phyloP scores from a whole-genome alignment of 2,329 filamentous ascomycete genomes.

The Fusarium verrucosum region DNA sequence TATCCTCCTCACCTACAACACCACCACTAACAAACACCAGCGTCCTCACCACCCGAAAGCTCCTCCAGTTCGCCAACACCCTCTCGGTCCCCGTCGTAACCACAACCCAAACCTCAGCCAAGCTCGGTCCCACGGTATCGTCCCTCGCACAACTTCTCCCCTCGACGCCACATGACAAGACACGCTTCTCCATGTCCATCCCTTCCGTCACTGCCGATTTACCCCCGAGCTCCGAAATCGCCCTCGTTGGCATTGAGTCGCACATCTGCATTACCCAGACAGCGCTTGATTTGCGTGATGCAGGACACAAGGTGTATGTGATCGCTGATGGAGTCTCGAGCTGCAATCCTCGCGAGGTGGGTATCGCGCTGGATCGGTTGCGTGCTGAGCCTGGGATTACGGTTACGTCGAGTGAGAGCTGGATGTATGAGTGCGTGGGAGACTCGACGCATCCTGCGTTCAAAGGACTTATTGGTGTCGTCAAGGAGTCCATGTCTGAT shows the following conservation, averaged over 20 bases:
- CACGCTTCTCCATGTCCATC: slow-evolving; percentile 86
- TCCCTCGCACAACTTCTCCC: slow-evolving; percentile 69
- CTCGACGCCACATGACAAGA: slow-evolving; percentile 79
- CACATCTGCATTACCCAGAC: slow-evolving; percentile 98
- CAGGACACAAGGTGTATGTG: slow-evolving; percentile 84
- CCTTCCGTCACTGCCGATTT: slow-evolving; percentile 65
- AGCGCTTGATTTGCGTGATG: slow-evolving; percentile 77
- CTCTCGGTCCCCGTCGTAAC: slow-evolving; percentile 82
- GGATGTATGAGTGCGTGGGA: slow-evolving; percentile 88
- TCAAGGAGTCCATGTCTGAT: slow-evolving; percentile 78
- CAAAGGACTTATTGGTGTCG: slow-evolving; percentile 74
- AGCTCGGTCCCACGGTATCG: slow-evolving; percentile 81
- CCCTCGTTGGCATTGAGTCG: slow-evolving; percentile 89
- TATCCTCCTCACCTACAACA: neutral
- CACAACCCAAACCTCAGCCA: slow-evolving; percentile 83
- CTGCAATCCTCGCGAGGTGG: slow-evolving; percentile 83
- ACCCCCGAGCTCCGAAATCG: slow-evolving; percentile 63
- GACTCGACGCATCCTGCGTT: slow-evolving; percentile 81
- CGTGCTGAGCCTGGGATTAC: slow-evolving; percentile 74
- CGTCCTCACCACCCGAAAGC: slow-evolving; percentile 72
- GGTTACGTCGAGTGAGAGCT: slow-evolving; percentile 88
- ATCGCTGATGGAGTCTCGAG: slow-evolving; percentile 90
- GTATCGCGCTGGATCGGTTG: slow-evolving; percentile 79
- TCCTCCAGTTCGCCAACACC: slow-evolving; percentile 70
- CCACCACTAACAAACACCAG: slow-evolving; percentile 51